Evolutionary conservation across 1,284 basidiomycete genomes (phyloP).

Genomic region (Trametes sp.): DNA sequence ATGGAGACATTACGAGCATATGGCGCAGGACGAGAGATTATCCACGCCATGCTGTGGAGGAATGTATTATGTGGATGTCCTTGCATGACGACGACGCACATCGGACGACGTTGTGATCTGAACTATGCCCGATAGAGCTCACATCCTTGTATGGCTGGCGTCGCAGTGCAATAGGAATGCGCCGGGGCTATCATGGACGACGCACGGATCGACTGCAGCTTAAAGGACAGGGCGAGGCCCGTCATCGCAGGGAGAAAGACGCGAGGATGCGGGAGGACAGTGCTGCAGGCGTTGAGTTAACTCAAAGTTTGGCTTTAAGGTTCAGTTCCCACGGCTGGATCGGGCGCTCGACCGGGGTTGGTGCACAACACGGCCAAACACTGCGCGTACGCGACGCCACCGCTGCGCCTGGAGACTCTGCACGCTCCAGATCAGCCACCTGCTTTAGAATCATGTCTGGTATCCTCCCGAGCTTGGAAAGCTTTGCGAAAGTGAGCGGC

Average conservation of each 20-base stretch:
- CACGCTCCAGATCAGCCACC: too few species aligned
- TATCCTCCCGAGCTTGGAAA: conserved; percentile 63
- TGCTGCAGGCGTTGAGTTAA: conserved; percentile 18
- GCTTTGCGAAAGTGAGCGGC: conserved; percentile 66
- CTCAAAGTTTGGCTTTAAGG: conserved; percentile 20
- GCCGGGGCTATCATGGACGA: not conserved
- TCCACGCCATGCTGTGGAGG: not conserved
- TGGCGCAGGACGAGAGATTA: not conserved
- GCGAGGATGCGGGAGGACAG: not conserved
- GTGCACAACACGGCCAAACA: conserved; percentile 28
- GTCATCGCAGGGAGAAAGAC: not conserved
- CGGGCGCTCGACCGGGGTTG: conserved; percentile 9
- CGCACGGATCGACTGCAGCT: not conserved
- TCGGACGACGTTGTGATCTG: not conserved
- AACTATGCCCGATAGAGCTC: not conserved
- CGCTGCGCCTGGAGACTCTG: not conserved
- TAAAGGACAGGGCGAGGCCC: not conserved
- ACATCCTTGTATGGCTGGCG: not conserved
- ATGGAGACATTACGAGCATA: conserved; percentile 9
- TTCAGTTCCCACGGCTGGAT: conserved; percentile 17
- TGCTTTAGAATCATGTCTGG: conserved; percentile 29
- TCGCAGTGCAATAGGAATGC: not conserved
- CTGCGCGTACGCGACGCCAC: not conserved
- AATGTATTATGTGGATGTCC: not conserved
- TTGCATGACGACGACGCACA: not conserved